Evolutionary conservation across 176 grass and related monocot genomes (phyloP).

Genomic region (Triticum turgidum): DNA sequence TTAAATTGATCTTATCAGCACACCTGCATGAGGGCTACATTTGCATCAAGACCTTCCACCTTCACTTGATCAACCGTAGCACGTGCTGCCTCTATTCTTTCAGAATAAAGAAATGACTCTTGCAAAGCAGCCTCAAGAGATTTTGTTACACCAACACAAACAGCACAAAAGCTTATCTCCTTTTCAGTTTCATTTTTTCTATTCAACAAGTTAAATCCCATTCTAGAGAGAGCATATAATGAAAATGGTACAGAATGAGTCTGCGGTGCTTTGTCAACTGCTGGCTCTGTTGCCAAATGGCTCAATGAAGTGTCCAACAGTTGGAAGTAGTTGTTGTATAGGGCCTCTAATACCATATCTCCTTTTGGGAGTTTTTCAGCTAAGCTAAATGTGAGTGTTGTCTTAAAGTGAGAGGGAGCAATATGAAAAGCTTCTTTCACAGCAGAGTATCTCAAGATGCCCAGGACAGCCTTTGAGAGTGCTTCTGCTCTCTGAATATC

Average conservation of each 20-base stretch:
- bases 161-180: conserved; percentile 49
- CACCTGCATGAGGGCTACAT: conserved; percentile 80
- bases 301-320: conserved; percentile 43
- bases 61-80: conserved; percentile 80
- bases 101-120: conserved; percentile 82
- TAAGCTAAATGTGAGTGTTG: conserved; percentile 81
- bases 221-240: conserved; percentile 59
- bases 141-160: conserved; percentile 66
- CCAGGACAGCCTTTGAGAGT: conserved; percentile 72
- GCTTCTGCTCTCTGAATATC: conserved; percentile 67
- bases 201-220: conserved; percentile 65
- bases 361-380: conserved; percentile 94
- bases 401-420: conserved; percentile 84
- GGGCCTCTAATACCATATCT: conserved; percentile 77
- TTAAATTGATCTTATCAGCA: conserved; percentile 19
- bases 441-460: conserved; percentile 78
- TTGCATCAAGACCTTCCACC: conserved; percentile 75
- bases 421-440: conserved; percentile 81
- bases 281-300: conserved; percentile 36
- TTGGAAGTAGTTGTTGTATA: conserved; percentile 68
- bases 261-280: conserved; percentile 24
- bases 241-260: conserved; percentile 68
- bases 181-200: conserved; percentile 51
- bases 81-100: conserved; percentile 64
- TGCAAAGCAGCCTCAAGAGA: conserved; percentile 68